A percentile compares a stretch with the other conserved stretches of the same genome.
Evolutionary conservation across 805 yeast species (phyloP).

Genomic region (Spathaspora arborariae): DNA sequence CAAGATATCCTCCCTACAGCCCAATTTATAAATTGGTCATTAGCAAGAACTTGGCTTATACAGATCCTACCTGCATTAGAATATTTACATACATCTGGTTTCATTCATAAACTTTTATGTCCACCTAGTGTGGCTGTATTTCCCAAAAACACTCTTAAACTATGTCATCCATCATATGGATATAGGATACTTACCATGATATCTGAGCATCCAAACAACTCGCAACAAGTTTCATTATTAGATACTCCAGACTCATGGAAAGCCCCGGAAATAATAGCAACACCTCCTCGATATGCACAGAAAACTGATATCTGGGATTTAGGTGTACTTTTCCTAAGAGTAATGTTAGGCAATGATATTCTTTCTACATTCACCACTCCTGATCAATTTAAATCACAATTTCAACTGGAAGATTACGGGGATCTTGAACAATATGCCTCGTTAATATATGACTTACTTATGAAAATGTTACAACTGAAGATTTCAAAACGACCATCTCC

Average conservation of each 20-base stretch:
- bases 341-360: conserved; percentile 48
- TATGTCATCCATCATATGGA: conserved; percentile 56
- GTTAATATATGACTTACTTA: conserved; percentile 62
- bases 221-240: background rate
- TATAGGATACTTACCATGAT: conserved; percentile 25
- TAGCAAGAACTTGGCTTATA: conserved; percentile 85
- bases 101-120: conserved; percentile 67
- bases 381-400: conserved; percentile 30
- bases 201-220: conserved; percentile 18
- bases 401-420: conserved; percentile 31
- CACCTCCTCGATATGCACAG: conserved; percentile 57
- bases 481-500: conserved; percentile 77
- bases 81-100: conserved; percentile 77
- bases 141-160: conserved; percentile 54
- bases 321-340: conserved; percentile 62
- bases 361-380: conserved; percentile 57
- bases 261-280: conserved; percentile 68
- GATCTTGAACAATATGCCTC: conserved; percentile 67
- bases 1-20: conserved; percentile 66
- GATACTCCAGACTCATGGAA: conserved; percentile 49
- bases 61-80: conserved; percentile 85
- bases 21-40: conserved; percentile 61
- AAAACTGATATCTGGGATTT: conserved; percentile 93
- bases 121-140: conserved; percentile 46
- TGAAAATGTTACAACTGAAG: conserved; percentile 59